Conservation (phyloP, 805 yeast species). For the Kodamaea jinghongensis region DNA sequence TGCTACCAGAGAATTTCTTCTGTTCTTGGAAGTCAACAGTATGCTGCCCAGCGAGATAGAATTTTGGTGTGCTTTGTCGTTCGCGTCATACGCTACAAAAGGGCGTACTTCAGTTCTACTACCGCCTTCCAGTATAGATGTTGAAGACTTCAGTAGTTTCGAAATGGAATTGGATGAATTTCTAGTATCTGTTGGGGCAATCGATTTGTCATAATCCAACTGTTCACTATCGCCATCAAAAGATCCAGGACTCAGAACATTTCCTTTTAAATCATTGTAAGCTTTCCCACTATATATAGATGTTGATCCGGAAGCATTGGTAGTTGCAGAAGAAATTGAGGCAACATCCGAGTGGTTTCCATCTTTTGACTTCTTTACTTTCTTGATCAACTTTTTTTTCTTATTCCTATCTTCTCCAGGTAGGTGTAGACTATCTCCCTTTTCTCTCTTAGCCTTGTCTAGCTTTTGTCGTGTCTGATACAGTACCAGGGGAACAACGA, state of each 20-base stretch:
- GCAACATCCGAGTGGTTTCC: constrained; percentile 6
- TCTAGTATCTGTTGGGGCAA: too few species aligned
- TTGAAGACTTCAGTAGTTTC: too few species aligned
- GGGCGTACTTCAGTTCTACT: too few species aligned
- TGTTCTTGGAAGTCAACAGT: background rate
- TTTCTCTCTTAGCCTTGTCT: constrained; percentile 19
- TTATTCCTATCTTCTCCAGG: constrained; percentile 13
- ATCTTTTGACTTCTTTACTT: background rate
- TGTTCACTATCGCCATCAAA: constrained; percentile 1
- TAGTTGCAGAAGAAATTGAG: constrained; percentile 4
- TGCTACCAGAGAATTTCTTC: constrained; percentile 7
- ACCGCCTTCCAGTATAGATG: too few species aligned
- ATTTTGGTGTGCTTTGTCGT: background rate
- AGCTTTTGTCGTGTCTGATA: constrained; percentile 42
- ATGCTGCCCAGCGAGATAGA: background rate
- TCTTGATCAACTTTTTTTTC: constrained; percentile 12
- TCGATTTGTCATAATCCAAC: too few species aligned
- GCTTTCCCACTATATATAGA: too few species aligned
- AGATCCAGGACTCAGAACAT: background rate
- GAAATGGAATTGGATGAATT: too few species aligned
- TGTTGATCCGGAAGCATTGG: constrained; percentile 4
- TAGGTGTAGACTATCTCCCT: too few species aligned
- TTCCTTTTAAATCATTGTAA: background rate
- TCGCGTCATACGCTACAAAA: too few species aligned
- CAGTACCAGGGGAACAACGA: constrained; percentile 38